Evolutionary conservation across 805 yeast genomes (phyloP), one percentile per base, ranked within the genome.

Genomic region (Saturnispora besseyi): DNA sequence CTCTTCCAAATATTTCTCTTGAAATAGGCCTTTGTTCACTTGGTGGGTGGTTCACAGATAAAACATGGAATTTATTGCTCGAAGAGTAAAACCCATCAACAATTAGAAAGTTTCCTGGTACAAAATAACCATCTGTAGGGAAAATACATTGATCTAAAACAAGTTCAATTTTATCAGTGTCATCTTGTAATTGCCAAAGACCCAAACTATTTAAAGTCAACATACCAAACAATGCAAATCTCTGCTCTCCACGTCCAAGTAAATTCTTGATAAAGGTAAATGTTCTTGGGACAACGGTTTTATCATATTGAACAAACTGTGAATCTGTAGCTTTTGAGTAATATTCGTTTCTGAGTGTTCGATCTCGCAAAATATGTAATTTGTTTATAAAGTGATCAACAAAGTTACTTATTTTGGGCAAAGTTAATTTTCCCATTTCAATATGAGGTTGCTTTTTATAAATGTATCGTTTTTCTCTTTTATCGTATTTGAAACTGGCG

Each of bases 71-170:
- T 44, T 76, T 80, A 2, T 82, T 79, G 15, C 79, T 76, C 3
- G 82, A 81, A 13, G 82, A 79, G 61, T 88, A 87, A 15, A 87
- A 79, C 15, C 99, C 99, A 60, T 88, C 95, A 47, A 85, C 83
- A 2, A 91, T 66, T 0, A 87, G 78, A 57, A 84, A 80, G 70
- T 84, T 81, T 2, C 99, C 98, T 0, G 78, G 73, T 3, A 82
- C 78, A 59, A 78, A 82, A 59, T 78, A 90, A 8, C 83, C 74
- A 0, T 82, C 87, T 3, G 71, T 71, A 1, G 84, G 76, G 41
- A 84, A 82, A 15, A 73, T 69, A 1, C 88, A 72, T 55, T 82
- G 83, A 9, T 74, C 67, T 5, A 85, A 59, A 50, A 85, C 86
- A 12, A 93, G 67, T 55, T 78, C 82, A 10, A 91, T 81, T 41